Conservation (phyloP, 148 eudicot genomes). For the Rhododendron griersonianum region DNA sequence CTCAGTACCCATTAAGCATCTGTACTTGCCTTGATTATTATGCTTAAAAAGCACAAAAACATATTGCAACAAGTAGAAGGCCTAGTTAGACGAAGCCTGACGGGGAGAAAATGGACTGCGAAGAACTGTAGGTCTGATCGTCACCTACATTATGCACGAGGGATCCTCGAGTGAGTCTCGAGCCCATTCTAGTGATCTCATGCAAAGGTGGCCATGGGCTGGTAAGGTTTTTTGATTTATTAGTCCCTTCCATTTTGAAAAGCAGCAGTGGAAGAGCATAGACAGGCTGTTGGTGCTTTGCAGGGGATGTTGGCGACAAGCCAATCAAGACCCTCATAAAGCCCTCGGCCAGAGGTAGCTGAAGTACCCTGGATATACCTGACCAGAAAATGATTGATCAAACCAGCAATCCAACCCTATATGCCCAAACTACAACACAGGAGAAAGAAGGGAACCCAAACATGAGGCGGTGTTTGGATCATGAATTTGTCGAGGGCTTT, state of each 20-base stretch:
- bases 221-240: background rate
- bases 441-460: background rate
- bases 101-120: background rate
- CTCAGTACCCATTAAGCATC: background rate
- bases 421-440: background rate
- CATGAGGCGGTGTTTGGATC: background rate
- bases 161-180: background rate
- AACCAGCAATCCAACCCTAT: background rate
- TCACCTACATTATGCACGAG: background rate
- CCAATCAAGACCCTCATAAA: conserved; percentile 71
- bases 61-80: background rate
- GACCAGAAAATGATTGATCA: background rate
- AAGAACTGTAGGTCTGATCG: background rate
- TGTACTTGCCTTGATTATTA: background rate
- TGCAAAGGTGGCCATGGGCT: background rate
- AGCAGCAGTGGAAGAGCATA: background rate
- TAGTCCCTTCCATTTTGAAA: background rate
- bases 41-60: background rate
- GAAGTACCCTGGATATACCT: conserved; percentile 65
- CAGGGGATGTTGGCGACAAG: conserved; percentile 36
- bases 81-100: background rate
- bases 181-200: background rate
- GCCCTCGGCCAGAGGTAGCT: conserved; percentile 56
- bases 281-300: conserved; percentile 29
- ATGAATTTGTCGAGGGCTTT: background rate